Percentiles rank a stretch among this genome's conserved stretches.
These are phyloP conservation scores for Evernia prunastri DNA, from an alignment of 495 filamentous ascomycete genomes.

Conservation along the genomic window DNA sequence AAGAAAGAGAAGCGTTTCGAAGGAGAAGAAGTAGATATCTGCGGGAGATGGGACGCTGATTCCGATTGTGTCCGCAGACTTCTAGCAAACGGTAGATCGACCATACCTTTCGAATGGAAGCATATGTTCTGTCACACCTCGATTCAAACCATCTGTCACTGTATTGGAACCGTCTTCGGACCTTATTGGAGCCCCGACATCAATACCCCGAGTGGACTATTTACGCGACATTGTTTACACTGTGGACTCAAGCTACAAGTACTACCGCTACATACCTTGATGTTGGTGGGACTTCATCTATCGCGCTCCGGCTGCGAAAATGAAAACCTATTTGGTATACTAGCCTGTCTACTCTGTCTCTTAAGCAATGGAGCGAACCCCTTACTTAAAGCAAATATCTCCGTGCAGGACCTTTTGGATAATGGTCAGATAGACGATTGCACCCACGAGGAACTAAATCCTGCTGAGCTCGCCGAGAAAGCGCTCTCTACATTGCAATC, in stretches of 20 bases:
- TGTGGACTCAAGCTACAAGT: slow-evolving; percentile 34
- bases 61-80: slow-evolving; percentile 30
- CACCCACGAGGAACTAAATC: slow-evolving; percentile 17
- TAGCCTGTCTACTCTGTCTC: slow-evolving; percentile 37
- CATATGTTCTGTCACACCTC: slow-evolving; percentile 42
- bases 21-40: slow-evolving; percentile 38
- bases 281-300: slow-evolving; percentile 34
- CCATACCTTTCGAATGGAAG: slow-evolving; percentile 36
- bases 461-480: slow-evolving; percentile 13
- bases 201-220: slow-evolving; percentile 35
- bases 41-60: slow-evolving; percentile 39
- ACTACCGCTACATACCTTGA: slow-evolving; percentile 35
- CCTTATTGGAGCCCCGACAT: slow-evolving; percentile 24
- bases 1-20: slow-evolving; percentile 37
- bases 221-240: slow-evolving; percentile 29
- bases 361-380: slow-evolving; percentile 31
- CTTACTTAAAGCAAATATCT: slow-evolving; percentile 23
- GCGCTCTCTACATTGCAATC: background rate
- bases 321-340: slow-evolving; percentile 38
- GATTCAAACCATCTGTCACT: slow-evolving; percentile 35
- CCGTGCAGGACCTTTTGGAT: slow-evolving; percentile 15
- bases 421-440: slow-evolving; percentile 12
- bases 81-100: slow-evolving; percentile 18
- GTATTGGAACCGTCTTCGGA: slow-evolving; percentile 30
- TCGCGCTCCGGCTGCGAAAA: slow-evolving; percentile 30